A percentile compares a stretch with the other conserved stretches of the same genome.
phyloP scores from a whole-genome alignment of 116 monocot genomes.

The Zostera marina region DNA sequence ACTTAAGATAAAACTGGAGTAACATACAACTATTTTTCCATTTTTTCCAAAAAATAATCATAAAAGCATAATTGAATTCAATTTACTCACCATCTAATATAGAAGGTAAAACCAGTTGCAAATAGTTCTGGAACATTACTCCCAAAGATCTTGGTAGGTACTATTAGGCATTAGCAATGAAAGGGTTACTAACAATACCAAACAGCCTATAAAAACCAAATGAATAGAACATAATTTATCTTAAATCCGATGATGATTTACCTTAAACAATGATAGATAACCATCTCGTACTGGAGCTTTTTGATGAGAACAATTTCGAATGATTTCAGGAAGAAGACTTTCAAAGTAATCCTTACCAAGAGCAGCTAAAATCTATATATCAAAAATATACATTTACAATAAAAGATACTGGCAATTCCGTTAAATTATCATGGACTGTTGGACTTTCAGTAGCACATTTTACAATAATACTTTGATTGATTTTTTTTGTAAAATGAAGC shows the following conservation, averaged over 20 bases:
- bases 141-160: constrained; percentile 96
- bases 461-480: no score
- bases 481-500: no score
- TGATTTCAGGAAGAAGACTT: constrained; percentile 73
- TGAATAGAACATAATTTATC: neutral
- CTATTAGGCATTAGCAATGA: constrained; percentile 22
- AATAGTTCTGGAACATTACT: constrained; percentile 83
- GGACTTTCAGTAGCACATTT: no score
- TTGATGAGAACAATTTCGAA: constrained; percentile 86
- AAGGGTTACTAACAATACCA: neutral
- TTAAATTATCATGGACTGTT: no score
- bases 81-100: constrained; percentile 74
- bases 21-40: neutral
- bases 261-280: constrained; percentile 87
- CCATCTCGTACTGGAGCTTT: constrained; percentile 95
- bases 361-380: constrained; percentile 67
- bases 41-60: neutral
- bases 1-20: neutral
- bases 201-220: constrained; percentile 1
- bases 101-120: constrained; percentile 81
- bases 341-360: constrained; percentile 97
- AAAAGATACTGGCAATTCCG: neutral
- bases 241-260: constrained; percentile 6
- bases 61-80: neutral
- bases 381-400: neutral